phyloP scores from a whole-genome alignment of 2,329 filamentous ascomycete genomes.

The Scortechinia acanthostroma region DNA sequence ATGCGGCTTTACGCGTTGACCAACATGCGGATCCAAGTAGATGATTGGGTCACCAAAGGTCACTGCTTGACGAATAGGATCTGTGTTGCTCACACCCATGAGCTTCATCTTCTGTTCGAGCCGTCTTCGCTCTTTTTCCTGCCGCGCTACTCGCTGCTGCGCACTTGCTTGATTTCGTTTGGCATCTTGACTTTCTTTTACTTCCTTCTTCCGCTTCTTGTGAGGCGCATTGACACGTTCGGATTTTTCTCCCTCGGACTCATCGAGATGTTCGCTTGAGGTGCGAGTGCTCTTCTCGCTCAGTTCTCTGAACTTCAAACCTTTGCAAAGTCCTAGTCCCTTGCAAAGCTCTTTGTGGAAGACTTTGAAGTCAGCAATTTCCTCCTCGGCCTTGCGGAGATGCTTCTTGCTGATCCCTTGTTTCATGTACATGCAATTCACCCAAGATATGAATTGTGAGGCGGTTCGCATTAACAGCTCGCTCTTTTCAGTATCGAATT shows the following conservation, averaged over 20 bases:
- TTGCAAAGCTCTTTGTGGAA: neutral
- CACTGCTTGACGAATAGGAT: neutral
- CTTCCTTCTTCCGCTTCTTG: neutral
- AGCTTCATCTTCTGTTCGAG: neutral
- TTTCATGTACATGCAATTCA: neutral
- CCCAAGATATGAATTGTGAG: neutral
- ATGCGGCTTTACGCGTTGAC: constrained; percentile 36
- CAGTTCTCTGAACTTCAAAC: neutral
- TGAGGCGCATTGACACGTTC: neutral
- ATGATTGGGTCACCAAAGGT: neutral
- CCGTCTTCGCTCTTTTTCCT: neutral
- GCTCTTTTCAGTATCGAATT: neutral
- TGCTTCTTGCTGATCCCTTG: no score
- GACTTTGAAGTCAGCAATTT: no score
- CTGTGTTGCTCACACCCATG: neutral
- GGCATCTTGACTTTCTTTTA: neutral
- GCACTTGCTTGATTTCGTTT: neutral
- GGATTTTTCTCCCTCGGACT: neutral
- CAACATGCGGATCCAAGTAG: neutral
- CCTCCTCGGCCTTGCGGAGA: no score
- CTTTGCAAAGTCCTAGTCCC: neutral
- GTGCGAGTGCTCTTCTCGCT: neutral
- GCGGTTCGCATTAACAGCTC: neutral
- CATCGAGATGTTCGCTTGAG: neutral
- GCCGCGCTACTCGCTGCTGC: neutral